These are phyloP conservation scores for Camellia japonica DNA, from an alignment of 148 eudicot species.

Conservation along the genomic window DNA sequence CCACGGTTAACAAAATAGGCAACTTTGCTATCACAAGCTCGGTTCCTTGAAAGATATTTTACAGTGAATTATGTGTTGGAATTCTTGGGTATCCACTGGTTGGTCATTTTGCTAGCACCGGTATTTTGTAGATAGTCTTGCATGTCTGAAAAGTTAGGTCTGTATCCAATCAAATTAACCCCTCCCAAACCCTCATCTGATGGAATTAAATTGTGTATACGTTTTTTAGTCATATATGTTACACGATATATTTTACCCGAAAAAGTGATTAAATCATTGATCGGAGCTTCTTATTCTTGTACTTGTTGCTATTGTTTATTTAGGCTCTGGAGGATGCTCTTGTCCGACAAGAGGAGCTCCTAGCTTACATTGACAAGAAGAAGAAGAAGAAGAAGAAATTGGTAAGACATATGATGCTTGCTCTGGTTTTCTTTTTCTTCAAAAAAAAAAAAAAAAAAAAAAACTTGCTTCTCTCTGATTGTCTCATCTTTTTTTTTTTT, in stretches of 20 bases:
- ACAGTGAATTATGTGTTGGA: background rate
- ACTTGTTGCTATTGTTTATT: constrained; percentile 6
- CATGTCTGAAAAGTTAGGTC: too few species aligned
- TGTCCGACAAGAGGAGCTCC: constrained; percentile 60
- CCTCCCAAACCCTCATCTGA: too few species aligned
- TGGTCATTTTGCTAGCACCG: background rate
- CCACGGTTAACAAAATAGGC: background rate
- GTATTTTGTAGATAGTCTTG: background rate
- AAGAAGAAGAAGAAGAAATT: constrained; percentile 71
- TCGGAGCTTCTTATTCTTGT: background rate
- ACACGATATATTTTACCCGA: background rate
- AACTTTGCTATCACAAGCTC: background rate
- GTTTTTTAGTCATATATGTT: too few species aligned
- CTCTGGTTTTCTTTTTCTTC: background rate
- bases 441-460: too few species aligned
- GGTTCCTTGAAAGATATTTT: background rate
- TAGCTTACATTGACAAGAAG: constrained; percentile 57
- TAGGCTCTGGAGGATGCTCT: constrained; percentile 71
- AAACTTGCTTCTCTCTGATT: constrained; percentile 5
- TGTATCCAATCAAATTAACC: too few species aligned
- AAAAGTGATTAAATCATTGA: background rate
- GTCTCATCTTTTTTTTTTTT: background rate
- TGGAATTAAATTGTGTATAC: too few species aligned
- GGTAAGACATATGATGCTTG: constrained; percentile 13
- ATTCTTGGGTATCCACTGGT: background rate